Base-by-base conservation (phyloP, 73 alveolate species). In the Stentor coeruleus region DNA sequence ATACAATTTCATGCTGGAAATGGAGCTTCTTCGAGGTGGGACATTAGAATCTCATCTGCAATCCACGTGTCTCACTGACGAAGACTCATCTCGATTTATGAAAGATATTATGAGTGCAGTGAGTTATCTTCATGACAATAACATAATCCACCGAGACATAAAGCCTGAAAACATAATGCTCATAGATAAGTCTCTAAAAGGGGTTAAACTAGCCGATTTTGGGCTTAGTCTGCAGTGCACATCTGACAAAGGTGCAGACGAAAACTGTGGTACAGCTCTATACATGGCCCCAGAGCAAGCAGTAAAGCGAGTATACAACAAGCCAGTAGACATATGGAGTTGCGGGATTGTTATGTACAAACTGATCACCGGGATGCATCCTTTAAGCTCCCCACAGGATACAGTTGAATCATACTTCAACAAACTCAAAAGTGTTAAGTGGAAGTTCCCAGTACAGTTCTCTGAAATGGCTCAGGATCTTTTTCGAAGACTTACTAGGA, bases 281-380 rank as follows among this genome's bases (percentile, higher is more conserved):
- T 91, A 88, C 81, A 91, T 91, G 96, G 94, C 96, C 1, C 96
- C 96, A 28, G 96, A 91, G 74, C 93, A 85, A 33, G 89, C 59
- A 74, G 59, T 81, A 1, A 86, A 87, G 76, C 81, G 86, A 59
- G 82, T 55, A 37, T 91, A 91, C 82, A 81, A 82, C 72, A 81
- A 80, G 42, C 77, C 93, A 36, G 94, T 91, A 58, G 96, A 88
- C 79, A 88, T 91, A 66, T 91, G 92, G 92, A 75, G 92, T 20
- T 76, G 86, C 42, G 96, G 96, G 0, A 84, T 91, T 36, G 76
- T 91, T 41, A 73, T 91, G 87, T 88, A 55, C 81, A 74, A 72
- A 73, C 38, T 91, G 39, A 49, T 88, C 75, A 81, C 93, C 42
- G 89, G 89, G 38, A 76, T 88, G 38, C 96, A 91, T 77, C 96